These are phyloP conservation scores for Eucalyptus sp. DNA, from an alignment of 345 rosid genomes.

Conservation along the genomic window DNA sequence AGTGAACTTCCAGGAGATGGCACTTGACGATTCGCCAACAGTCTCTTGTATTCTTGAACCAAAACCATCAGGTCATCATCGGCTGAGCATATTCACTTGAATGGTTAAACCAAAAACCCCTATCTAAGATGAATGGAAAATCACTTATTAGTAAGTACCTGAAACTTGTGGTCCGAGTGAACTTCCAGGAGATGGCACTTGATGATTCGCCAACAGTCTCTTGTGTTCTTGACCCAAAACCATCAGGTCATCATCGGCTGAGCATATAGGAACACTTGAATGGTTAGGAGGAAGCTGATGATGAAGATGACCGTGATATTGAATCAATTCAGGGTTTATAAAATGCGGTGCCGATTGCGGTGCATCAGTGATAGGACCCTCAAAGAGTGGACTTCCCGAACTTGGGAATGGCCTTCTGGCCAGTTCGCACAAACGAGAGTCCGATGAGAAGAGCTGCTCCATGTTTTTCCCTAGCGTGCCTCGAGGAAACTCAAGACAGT, in stretches of 20 bases:
- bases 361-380: neutral
- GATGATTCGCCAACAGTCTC: too few species aligned
- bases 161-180: too few species aligned
- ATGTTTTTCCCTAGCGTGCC: neutral
- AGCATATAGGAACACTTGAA: neutral
- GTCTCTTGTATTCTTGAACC: neutral
- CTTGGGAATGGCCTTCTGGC: neutral
- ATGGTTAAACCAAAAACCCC: too few species aligned
- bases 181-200: too few species aligned
- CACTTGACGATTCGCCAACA: neutral
- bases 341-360: neutral
- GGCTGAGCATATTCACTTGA: too few species aligned
- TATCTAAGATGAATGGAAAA: too few species aligned
- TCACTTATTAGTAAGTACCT: too few species aligned
- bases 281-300: neutral
- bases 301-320: neutral
- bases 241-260: too few species aligned
- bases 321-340: neutral
- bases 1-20: neutral
- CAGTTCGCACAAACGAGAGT: neutral
- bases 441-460: neutral
- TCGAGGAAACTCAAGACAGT: neutral
- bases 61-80: neutral
- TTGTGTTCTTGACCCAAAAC: too few species aligned
- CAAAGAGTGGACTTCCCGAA: neutral